phyloP scores from a whole-genome alignment of 2,329 filamentous ascomycete genomes.

The Sordariomycetes sp. region DNA sequence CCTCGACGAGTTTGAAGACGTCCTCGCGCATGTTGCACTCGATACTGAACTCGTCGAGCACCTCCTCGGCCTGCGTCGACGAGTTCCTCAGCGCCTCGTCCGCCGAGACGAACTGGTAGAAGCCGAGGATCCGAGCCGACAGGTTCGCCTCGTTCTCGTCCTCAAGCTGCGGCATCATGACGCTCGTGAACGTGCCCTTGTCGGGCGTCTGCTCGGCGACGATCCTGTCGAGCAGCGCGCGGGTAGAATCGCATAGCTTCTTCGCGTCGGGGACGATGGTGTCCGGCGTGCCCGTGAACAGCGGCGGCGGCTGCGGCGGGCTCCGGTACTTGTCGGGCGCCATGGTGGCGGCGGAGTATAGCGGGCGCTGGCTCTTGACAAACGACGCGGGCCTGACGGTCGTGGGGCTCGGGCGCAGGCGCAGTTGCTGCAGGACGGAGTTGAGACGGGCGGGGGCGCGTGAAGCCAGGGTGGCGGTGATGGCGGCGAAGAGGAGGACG shows the following conservation, averaged over 20 bases:
- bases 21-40: constrained; percentile 75
- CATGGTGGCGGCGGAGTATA: constrained; percentile 39
- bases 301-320: constrained; percentile 65
- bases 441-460: constrained; percentile 44
- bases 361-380: background rate
- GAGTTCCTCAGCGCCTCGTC: constrained; percentile 58
- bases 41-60: constrained; percentile 65
- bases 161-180: constrained; percentile 52
- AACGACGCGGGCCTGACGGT: constrained; percentile 13
- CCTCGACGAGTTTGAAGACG: constrained; percentile 54
- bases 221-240: constrained; percentile 52
- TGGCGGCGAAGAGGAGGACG: constrained; percentile 40
- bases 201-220: constrained; percentile 44
- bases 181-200: constrained; percentile 39
- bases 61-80: constrained; percentile 61
- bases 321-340: constrained; percentile 53
- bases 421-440: constrained; percentile 42
- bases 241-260: constrained; percentile 47
- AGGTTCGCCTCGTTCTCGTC: constrained; percentile 56
- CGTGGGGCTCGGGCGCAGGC: constrained; percentile 15
- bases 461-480: constrained; percentile 53
- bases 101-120: constrained; percentile 68
- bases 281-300: constrained; percentile 62
- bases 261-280: constrained; percentile 56
- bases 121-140: constrained; percentile 53